These are phyloP conservation scores for Tieghemostelium lacteum DNA, from an alignment of 78 protist genomes.

Conservation along the genomic window DNA sequence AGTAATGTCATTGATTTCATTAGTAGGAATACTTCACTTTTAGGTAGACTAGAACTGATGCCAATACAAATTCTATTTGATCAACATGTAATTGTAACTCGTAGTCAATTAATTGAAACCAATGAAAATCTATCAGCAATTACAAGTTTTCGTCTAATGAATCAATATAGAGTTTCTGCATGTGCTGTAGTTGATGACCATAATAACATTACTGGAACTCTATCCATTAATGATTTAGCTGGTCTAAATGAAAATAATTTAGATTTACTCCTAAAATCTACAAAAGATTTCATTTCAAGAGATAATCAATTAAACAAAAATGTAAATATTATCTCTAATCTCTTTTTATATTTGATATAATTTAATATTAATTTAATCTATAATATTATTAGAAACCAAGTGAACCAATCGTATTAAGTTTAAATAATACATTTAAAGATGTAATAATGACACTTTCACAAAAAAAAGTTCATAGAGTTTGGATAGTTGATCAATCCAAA, in stretches of 20 bases:
- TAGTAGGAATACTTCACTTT: background rate
- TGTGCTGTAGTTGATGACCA: conserved; percentile 5
- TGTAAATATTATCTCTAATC: background rate
- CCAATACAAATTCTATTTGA: background rate
- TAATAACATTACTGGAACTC: conserved; percentile 20
- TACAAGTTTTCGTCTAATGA: conserved; percentile 12
- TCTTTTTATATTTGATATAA: background rate
- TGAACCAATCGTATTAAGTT: conserved; percentile 1
- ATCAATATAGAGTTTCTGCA: conserved; percentile 2
- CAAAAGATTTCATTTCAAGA: conserved; percentile 1
- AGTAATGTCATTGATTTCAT: conserved; percentile 14
- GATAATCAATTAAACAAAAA: conserved; percentile 13
- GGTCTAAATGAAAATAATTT: conserved; percentile 20
- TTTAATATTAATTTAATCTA: background rate
- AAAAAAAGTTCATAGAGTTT: conserved; percentile 39
- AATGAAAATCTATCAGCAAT: background rate
- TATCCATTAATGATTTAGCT: conserved; percentile 36
- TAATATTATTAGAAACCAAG: conserved; percentile 21
- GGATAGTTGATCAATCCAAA: conserved; percentile 38
- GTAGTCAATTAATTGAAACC: background rate
- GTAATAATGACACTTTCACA: conserved; percentile 28
- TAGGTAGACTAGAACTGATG: background rate
- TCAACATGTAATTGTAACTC: background rate
- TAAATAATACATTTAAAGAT: conserved; percentile 19
- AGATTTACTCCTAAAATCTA: background rate